phyloP scores from a whole-genome alignment of 371 early-diverging fungal species.

The Mucor sp. region DNA sequence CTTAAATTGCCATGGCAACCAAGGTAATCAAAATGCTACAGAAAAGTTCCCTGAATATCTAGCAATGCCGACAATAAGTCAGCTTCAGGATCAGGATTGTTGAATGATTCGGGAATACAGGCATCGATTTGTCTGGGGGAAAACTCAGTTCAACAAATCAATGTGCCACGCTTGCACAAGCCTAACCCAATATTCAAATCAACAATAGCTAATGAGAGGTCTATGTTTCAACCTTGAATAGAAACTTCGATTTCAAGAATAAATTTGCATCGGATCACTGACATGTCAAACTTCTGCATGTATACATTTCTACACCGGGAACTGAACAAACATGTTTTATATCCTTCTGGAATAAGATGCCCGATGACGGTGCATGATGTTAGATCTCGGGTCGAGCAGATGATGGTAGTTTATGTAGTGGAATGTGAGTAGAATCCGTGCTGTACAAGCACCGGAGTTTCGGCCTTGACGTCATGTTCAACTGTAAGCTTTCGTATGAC shows the following conservation, averaged over 20 bases:
- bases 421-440: neutral
- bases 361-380: neutral
- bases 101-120: neutral
- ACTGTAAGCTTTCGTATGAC: neutral
- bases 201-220: neutral
- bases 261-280: neutral
- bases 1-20: neutral
- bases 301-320: neutral
- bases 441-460: neutral
- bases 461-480: slow-evolving; percentile 1
- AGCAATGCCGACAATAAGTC: neutral
- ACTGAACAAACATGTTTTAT: neutral
- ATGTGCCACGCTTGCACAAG: slow-evolving; percentile 2
- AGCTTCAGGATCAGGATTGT: neutral
- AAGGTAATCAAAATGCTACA: neutral
- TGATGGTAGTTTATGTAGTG: neutral
- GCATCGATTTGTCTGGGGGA: neutral
- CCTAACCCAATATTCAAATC: neutral
- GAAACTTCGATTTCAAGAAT: neutral
- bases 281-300: neutral
- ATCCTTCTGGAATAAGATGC: neutral
- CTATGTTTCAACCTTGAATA: neutral
- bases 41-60: neutral
- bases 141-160: slow-evolving; percentile 2
- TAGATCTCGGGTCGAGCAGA: neutral